Evolutionary conservation across 192 early-diverging fungal species (phyloP).

Genomic region (Backusella parvicylindrica): DNA sequence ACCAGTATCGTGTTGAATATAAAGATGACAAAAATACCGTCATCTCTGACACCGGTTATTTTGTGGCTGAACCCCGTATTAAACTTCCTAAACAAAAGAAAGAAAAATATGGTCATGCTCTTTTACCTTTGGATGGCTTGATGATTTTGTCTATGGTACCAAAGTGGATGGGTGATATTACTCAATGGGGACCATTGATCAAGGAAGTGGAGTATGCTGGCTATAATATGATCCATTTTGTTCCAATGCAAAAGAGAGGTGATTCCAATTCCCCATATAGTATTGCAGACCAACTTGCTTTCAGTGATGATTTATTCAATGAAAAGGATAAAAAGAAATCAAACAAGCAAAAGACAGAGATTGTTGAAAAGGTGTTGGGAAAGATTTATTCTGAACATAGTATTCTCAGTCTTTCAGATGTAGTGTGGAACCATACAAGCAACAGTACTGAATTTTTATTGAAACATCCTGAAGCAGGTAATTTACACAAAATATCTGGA

Average conservation of each 20-base stretch:
- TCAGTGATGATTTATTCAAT: slow-evolving; percentile 86
- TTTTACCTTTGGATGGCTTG: slow-evolving; percentile 85
- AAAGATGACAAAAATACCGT: not conserved
- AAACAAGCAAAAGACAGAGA: slow-evolving; percentile 55
- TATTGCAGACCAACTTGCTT: slow-evolving; percentile 90
- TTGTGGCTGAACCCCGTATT: slow-evolving; percentile 90
- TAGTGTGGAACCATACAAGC: slow-evolving; percentile 99
- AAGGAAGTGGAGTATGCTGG: slow-evolving; percentile 67
- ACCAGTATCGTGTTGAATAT: slow-evolving; percentile 84
- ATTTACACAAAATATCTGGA: not conserved
- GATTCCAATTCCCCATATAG: slow-evolving; percentile 97
- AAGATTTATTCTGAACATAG: slow-evolving; percentile 62
- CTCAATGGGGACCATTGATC: slow-evolving; percentile 73
- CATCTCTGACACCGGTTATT: slow-evolving; percentile 54
- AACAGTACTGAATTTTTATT: slow-evolving; percentile 90
- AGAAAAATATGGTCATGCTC: not conserved
- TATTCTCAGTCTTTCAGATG: slow-evolving; percentile 82
- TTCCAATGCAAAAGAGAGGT: slow-evolving; percentile 89
- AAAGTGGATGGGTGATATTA: slow-evolving; percentile 91
- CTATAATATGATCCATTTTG: slow-evolving; percentile 99
- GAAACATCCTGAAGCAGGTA: slow-evolving; percentile 94
- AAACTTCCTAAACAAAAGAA: slow-evolving; percentile 35
- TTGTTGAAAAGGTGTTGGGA: slow-evolving; percentile 51
- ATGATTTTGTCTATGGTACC: slow-evolving; percentile 90
- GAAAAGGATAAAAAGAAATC: slow-evolving; percentile 37